Base-by-base conservation (phyloP, 768 basidiomycete genomes). In the Lactarius quietus region DNA sequence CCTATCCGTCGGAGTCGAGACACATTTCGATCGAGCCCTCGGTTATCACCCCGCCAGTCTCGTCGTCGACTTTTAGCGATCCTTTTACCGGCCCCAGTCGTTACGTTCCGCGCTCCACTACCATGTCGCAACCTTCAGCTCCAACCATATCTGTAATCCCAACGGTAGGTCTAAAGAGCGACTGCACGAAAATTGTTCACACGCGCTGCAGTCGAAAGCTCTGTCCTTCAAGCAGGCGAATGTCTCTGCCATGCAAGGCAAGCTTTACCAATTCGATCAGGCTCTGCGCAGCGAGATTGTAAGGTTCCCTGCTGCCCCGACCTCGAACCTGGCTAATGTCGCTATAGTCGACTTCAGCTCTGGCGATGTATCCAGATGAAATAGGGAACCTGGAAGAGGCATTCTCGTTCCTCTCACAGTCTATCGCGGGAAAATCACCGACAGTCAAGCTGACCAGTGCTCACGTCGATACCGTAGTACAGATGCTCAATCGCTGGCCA, bases 141-240 rank as follows among this genome's bases (percentile, higher is more conserved):
- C 39, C 58, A 12, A 41, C 39, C 1, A n/a, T 41, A 14, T 54
- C 67, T 9, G 38, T 69, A 48, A 62, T 70, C 28, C 69, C 69
- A 45, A 64, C 68, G 52, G 69, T 70, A 43, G 18, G 69, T 55
- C 58, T 3, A 58, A 48, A 45, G 33, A 53, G 35, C 54, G 35
- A 14, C 28, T 6, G 7, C 36, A n/a, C 23, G 31, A 51, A 20
- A 17, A 29, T 29, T 18, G 15, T 51, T 64, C 52, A 52, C 33
- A 14, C 14, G 23, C 5, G 38, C 48, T 26, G 23, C 70, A 93
- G 91, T 78, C 81, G 51, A 84, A 82, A 43, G 79, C 82, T 51
- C 82, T 93, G 23, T 79, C 82, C n/a, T 96, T 98, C 80, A 92
- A 90, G 68, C 91, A 93, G 79, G 92, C 87, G 3, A 87, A 86